A percentile compares a stretch with the other conserved stretches of the same genome.
phyloP scores from a whole-genome alignment of 2,329 filamentous ascomycete species.

The Nakataea oryzae region DNA sequence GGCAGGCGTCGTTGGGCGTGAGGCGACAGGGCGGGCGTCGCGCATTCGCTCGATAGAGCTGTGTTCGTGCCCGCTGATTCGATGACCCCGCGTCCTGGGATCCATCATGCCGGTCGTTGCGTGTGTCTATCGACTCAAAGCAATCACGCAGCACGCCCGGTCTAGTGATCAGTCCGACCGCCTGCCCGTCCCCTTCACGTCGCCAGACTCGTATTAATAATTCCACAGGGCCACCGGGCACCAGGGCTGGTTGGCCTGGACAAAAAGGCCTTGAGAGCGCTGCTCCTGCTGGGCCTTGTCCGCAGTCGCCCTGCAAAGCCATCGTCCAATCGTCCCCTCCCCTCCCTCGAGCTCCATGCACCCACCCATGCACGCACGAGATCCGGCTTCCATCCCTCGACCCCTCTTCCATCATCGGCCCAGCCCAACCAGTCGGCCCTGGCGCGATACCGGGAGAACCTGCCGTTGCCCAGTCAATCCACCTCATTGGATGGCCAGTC shows the following conservation, averaged over 20 bases:
- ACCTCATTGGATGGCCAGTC: not conserved
- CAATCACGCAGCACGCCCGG: not conserved
- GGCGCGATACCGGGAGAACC: not conserved
- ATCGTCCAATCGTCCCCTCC: not conserved
- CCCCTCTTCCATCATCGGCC: not conserved
- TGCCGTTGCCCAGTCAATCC: not conserved
- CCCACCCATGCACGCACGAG: not conserved
- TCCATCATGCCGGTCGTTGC: not conserved
- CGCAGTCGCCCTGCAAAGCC: not conserved
- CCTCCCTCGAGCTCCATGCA: not conserved
- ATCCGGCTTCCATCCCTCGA: not conserved
- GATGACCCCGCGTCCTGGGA: not conserved
- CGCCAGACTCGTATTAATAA: not conserved
- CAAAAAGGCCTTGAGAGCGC: not conserved
- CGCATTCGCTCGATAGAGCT: not conserved
- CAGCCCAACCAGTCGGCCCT: not conserved
- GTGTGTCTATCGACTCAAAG: not conserved
- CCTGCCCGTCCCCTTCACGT: not conserved
- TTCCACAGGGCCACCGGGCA: not conserved
- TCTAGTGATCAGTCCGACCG: not conserved
- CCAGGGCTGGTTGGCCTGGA: not conserved
- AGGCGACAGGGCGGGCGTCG: not conserved
- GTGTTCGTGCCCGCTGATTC: not conserved
- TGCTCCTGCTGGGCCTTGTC: not conserved
- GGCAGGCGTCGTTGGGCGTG: not conserved